Percentiles rank a stretch among this genome's conserved stretches.
These are phyloP conservation scores for Globisporangium cederbergense DNA, from an alignment of 352 stramenopile genomes.

Conservation along the genomic window DNA sequence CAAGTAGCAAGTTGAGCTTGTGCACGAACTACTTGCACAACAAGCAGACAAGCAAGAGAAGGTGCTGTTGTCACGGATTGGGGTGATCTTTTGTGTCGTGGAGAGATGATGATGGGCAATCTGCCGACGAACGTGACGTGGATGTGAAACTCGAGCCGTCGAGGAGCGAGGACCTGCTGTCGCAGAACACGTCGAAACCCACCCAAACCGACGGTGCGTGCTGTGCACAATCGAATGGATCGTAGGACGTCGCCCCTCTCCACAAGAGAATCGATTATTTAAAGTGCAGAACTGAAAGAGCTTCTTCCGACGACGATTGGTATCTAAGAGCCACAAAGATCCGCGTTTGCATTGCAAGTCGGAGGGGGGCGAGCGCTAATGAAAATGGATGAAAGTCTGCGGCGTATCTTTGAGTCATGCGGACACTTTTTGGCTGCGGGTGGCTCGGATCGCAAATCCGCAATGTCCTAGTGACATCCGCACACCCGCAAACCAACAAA, in stretches of 20 bases:
- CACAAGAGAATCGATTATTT: not conserved
- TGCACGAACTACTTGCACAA: not conserved
- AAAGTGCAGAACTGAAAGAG: not conserved
- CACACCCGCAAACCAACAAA: not conserved
- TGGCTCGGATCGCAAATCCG: not conserved
- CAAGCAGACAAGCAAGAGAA: not conserved
- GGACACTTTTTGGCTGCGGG: not conserved
- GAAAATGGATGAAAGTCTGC: not conserved
- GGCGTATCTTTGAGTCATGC: not conserved
- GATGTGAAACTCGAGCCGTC: not conserved
- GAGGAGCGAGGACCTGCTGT: not conserved
- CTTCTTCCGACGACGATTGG: not conserved
- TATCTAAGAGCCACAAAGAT: conserved; percentile 1
- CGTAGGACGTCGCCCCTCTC: conserved; percentile 1
- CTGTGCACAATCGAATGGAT: not conserved
- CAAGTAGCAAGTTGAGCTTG: too few species aligned
- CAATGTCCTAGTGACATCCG: not conserved
- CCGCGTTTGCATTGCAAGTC: not conserved
- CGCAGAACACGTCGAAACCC: not conserved
- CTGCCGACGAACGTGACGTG: conserved; percentile 9
- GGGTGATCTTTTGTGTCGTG: conserved; percentile 8
- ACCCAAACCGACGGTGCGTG: not conserved
- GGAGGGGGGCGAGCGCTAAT: not conserved
- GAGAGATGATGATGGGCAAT: not conserved
- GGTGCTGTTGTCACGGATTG: not conserved